phyloP scores from a whole-genome alignment of 306 rosid species.

The Cucumis cinereus region DNA sequence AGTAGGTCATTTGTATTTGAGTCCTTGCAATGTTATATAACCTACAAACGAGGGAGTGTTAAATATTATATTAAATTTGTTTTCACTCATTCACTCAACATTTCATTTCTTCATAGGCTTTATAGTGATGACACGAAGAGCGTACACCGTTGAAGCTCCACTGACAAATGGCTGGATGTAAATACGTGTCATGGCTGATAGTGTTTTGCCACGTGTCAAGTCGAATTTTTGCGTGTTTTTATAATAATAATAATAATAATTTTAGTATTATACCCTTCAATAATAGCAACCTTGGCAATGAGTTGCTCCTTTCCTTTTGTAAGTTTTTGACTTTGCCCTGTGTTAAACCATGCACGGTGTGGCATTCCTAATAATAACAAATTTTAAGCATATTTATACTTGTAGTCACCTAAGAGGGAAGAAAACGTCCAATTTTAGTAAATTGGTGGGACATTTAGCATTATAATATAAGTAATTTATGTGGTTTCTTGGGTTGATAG shows the following conservation, averaged over 20 bases:
- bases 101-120: constrained; percentile 39
- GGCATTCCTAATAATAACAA: background rate
- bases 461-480: background rate
- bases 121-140: constrained; percentile 72
- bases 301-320: background rate
- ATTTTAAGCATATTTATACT: background rate
- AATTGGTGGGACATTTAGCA: background rate
- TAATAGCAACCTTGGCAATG: background rate
- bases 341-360: background rate
- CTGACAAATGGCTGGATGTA: constrained; percentile 9
- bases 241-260: background rate
- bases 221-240: background rate
- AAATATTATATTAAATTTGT: no score
- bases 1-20: no score
- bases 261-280: background rate
- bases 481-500: background rate
- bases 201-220: background rate
- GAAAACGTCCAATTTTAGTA: background rate
- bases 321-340: background rate
- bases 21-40: no score
- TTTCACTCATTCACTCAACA: no score
- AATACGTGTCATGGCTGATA: constrained; percentile 7
- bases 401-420: background rate
- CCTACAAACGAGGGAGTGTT: no score
- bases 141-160: constrained; percentile 43